Percentiles rank a stretch among this genome's conserved stretches.
Conservation (phyloP, 2,329 filamentous ascomycete species). For the Talaromyces islandicus region DNA sequence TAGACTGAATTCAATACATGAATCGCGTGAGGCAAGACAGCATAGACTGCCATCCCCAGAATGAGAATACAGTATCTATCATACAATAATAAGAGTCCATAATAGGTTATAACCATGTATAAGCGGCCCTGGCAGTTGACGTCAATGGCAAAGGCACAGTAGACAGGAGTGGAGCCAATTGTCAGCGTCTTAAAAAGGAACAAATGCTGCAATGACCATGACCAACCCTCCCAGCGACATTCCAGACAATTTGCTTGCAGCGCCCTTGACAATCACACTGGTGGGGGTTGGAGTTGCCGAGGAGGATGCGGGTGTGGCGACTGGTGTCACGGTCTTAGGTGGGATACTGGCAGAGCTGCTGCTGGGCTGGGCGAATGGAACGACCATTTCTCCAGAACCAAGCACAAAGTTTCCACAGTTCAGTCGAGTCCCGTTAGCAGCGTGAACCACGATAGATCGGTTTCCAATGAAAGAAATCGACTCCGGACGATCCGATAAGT, state of each 20-base stretch:
- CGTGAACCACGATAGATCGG: constrained; percentile 50
- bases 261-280: not conserved
- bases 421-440: constrained; percentile 47
- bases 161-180: not conserved
- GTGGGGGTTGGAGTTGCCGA: not conserved
- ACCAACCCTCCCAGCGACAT: not conserved
- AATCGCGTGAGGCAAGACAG: not conserved
- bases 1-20: not conserved
- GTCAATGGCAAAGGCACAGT: not conserved
- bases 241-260: not conserved
- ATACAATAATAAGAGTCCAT: not conserved
- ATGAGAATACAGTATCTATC: not conserved
- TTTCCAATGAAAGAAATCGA: constrained; percentile 48
- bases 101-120: not conserved
- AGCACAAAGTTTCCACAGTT: constrained; percentile 51
- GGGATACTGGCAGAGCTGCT: not conserved
- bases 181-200: not conserved
- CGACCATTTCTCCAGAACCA: constrained; percentile 13
- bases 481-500: constrained; percentile 38
- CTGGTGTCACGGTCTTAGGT: not conserved
- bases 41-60: not conserved
- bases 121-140: not conserved
- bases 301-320: not conserved
- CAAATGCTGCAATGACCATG: not conserved
- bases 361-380: not conserved